Evolutionary conservation across 2,329 filamentous ascomycete genomes (phyloP).

Genomic region (Colletotrichum filicis): DNA sequence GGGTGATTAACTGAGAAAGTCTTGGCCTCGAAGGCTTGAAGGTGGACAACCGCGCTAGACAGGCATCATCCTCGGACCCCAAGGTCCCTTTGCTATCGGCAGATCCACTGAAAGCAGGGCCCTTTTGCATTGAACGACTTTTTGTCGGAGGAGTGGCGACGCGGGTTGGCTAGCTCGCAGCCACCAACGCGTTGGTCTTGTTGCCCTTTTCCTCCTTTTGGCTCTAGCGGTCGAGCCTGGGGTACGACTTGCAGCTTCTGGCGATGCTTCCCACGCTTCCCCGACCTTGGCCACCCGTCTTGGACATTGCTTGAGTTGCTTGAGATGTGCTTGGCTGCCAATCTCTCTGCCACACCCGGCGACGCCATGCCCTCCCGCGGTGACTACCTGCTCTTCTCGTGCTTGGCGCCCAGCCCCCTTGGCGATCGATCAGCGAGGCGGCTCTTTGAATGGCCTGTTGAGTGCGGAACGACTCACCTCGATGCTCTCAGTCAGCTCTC

Average conservation of each 20-base stretch:
- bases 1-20: conserved; percentile 14
- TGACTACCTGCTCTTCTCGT: neutral
- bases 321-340: conserved; percentile 15
- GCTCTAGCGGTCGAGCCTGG: neutral
- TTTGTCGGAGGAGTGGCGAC: conserved; percentile 16
- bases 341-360: neutral
- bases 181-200: neutral
- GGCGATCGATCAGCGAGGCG: conserved; percentile 27
- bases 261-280: conserved; percentile 2
- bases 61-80: conserved; percentile 9
- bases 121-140: conserved; percentile 15
- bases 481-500: neutral
- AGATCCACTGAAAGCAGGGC: conserved; percentile 13
- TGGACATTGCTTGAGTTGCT: conserved; percentile 28
- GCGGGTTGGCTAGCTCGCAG: neutral
- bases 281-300: conserved; percentile 30
- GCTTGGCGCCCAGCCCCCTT: conserved; percentile 26
- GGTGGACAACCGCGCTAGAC: conserved; percentile 15
- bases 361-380: neutral
- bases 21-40: neutral
- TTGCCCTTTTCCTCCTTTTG: neutral
- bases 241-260: neutral
- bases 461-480: neutral
- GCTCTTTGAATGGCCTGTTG: neutral
- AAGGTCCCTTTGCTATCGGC: conserved; percentile 32